These are phyloP conservation scores for Aspergillus pseudoterreus DNA, from an alignment of 2,329 filamentous ascomycete species.

Conservation along the genomic window DNA sequence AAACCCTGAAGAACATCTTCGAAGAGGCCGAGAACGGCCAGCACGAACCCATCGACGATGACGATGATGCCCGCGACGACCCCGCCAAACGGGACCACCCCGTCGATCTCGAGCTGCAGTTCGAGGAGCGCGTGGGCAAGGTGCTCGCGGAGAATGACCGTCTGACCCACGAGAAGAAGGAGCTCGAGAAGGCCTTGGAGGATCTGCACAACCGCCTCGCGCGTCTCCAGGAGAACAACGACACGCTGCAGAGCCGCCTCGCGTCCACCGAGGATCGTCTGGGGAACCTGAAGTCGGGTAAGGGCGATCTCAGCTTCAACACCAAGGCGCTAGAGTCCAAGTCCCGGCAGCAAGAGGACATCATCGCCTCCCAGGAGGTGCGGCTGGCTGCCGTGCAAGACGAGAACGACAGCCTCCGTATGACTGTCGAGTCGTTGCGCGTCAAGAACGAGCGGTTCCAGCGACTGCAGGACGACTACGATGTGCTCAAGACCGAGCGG, in stretches of 20 bases:
- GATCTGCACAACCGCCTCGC: conserved; percentile 60
- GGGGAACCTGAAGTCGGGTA: conserved; percentile 51
- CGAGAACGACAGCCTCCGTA: conserved; percentile 42
- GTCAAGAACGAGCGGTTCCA: conserved; percentile 45
- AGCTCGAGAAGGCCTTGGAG: conserved; percentile 44
- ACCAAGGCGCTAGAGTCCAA: conserved; percentile 45
- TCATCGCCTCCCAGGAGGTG: conserved; percentile 68
- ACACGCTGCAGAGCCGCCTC: conserved; percentile 42
- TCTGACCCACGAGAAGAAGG: conserved; percentile 49
- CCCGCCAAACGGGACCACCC: conserved; percentile 30
- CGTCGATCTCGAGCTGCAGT: conserved; percentile 44
- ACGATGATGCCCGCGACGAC: conserved; percentile 36
- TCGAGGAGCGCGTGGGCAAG: conserved; percentile 47
- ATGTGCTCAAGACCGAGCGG: conserved; percentile 46
- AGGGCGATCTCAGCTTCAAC: conserved; percentile 46
- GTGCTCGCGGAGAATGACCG: conserved; percentile 57
- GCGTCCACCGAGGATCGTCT: conserved; percentile 47
- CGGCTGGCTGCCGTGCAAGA: conserved; percentile 55
- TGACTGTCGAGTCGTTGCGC: conserved; percentile 42
- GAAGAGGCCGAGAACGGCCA: conserved; percentile 44
- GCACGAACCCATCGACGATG: conserved; percentile 32
- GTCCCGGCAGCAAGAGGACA: conserved; percentile 61
- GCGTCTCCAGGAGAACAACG: conserved; percentile 50
- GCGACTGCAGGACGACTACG: conserved; percentile 48
- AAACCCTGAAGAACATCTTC: conserved; percentile 46